Base-by-base conservation (phyloP, 768 basidiomycete genomes). In the Termitomyces sp. region DNA sequence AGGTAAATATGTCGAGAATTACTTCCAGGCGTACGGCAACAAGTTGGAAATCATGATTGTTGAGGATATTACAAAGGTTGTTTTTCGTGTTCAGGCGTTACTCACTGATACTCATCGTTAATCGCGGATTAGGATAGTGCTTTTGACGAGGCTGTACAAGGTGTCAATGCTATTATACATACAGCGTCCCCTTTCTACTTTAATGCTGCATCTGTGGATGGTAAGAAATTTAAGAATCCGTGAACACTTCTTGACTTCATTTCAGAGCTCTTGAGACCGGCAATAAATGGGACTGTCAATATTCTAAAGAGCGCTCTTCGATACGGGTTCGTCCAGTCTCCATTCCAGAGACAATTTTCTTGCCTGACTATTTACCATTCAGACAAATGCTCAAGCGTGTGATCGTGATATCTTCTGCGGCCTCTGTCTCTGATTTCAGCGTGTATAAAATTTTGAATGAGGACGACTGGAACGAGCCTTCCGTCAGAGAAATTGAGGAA, bases 81-180 rank as follows among this genome's bases (percentile, higher is more conserved):
- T 38, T 28, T 16, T 46, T 5, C 36, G 1, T 4, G 32, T 22
- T 36, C 0, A 10, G 13, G 5, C 2, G 35, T 28, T 8, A 22
- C n/a, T 8, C 24, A 51, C 2, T 28, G 28, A 36, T 16, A 6
- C 36, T 54, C 8, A 51, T 47, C 13, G n/a, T n/a, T 36, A 4
- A 14, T 22, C 22, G 22, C 7, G 4, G 30, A 14, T 35, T 14
- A 83, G 80, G 74, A 75, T 1, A 80, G 80, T 14, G 85, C 84
- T 0, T 92, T 89, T 58, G 86, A 90, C 65, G 80, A 87, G 47
- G 86, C 83, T 3, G 84, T 89, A 60, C 80, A 83, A 65, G 87
- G 78, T 6, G 80, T 88, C 8, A 81, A 87, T 53, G 88, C 78
- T 1, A 77, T 91, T 49, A 75, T 70, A 45, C 87, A 88, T 65